Evolutionary conservation across 2,329 filamentous ascomycete genomes (phyloP), one percentile per base, ranked within the genome.

Genomic region (Ophioceras dolichostomum): DNA sequence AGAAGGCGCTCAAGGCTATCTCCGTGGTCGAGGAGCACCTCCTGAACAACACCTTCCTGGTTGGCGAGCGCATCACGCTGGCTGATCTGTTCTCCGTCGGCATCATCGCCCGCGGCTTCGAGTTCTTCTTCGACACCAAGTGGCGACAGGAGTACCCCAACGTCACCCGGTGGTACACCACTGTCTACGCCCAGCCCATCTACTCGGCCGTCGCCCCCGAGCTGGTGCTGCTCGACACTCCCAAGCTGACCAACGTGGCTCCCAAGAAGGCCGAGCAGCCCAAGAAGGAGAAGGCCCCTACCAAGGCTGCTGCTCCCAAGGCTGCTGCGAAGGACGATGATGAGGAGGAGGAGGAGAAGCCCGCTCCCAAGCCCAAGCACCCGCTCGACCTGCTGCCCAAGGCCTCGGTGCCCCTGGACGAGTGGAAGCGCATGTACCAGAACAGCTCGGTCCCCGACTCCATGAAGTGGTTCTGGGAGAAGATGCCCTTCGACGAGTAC

Each of bases 341-440:
- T 31, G 55, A 61, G 41, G 64, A 65, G 30, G 60, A 61, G 41
- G 64, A 61, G 20, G 66, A 70, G 41, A 42, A 54, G 35, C 47
- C 55, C 10, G 55, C 70, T 41, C 84, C 86, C 57, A 96, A 95
- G 80, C 66, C 88, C 59, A 98, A 96, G 83, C 91, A 98, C 73
- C 88, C 91, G 51, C 74, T 94, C 47, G 89, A 94, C 63, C 62
- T 76, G 49, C 83, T 96, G 39, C 77, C 79, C 55, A 82, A 79
- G 60, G 69, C 91, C 44, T 78, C 80, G 41, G 75, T 94, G 57
- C 72, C 82, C 51, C 75, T 98, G 40, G 91, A 98, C 59, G 91
- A 98, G 68, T 94, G 82, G 84, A 98, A 98, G 83, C 87, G 91
- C 58, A 80, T 85, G 64, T 98, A 94, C 79, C 98, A 91, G 56